Evolutionary conservation across 169 alveolate genomes (phyloP).

Genomic region (Cytauxzoon felis): DNA sequence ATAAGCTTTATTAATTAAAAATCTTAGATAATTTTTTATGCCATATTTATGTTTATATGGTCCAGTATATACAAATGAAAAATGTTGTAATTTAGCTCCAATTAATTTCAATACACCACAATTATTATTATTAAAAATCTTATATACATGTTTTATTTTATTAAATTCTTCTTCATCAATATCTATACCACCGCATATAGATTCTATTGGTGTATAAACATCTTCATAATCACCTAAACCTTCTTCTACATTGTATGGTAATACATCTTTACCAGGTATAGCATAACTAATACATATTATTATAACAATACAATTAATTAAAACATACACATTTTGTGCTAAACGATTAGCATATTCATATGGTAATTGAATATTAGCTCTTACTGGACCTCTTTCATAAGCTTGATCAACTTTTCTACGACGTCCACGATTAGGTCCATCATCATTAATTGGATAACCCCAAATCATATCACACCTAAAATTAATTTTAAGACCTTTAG

Average conservation of each 20-base stretch:
- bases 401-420: slow-evolving; percentile 60
- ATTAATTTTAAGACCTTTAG: background rate
- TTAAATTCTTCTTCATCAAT: slow-evolving; percentile 62
- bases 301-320: no score
- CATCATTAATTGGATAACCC: slow-evolving; percentile 69
- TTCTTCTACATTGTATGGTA: slow-evolving; percentile 49
- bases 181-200: slow-evolving; percentile 69
- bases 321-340: slow-evolving; percentile 59
- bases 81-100: slow-evolving; percentile 67
- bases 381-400: slow-evolving; percentile 58
- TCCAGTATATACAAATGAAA: slow-evolving; percentile 63
- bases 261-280: slow-evolving; percentile 40
- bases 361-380: slow-evolving; percentile 49
- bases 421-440: slow-evolving; percentile 47
- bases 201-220: slow-evolving; percentile 59
- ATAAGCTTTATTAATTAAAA: slow-evolving; percentile 37
- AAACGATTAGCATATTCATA: slow-evolving; percentile 64
- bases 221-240: slow-evolving; percentile 69
- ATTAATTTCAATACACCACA: slow-evolving; percentile 64
- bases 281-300: background rate
- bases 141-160: slow-evolving; percentile 57
- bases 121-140: slow-evolving; percentile 60
- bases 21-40: slow-evolving; percentile 44
- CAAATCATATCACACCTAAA: slow-evolving; percentile 48
- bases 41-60: slow-evolving; percentile 58